A percentile compares a stretch with the other conserved stretches of the same genome.
Evolutionary conservation across 306 rosid genomes (phyloP).

Genomic region (Prunus dulcis): DNA sequence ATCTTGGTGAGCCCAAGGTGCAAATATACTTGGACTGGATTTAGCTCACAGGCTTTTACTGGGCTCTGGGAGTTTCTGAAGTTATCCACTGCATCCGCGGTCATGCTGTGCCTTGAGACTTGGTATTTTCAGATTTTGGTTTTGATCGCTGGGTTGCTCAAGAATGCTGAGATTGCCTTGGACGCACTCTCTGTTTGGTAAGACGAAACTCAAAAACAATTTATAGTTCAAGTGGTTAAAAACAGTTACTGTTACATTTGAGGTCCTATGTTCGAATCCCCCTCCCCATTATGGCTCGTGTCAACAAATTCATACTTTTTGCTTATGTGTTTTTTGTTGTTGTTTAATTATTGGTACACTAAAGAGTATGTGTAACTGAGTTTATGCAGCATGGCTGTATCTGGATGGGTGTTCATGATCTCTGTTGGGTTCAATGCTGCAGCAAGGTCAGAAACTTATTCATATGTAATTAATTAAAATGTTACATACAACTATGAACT

Average conservation of each 20-base stretch:
- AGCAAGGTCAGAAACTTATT: conserved; percentile 34
- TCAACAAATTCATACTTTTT: no score
- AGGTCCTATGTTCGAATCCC: no score
- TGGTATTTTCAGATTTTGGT: conserved; percentile 52
- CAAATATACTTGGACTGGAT: conserved; percentile 46
- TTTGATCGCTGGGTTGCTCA: conserved; percentile 45
- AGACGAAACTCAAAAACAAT: background rate
- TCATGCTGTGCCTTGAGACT: conserved; percentile 55
- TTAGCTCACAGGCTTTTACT: conserved; percentile 35
- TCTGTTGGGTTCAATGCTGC: conserved; percentile 60
- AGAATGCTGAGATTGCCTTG: conserved; percentile 42
- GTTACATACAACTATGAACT: no score
- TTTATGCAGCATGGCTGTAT: conserved; percentile 39
- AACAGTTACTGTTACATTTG: no score
- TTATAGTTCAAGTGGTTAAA: no score
- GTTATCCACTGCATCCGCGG: conserved; percentile 45
- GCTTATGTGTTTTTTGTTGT: no score
- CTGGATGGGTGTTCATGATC: conserved; percentile 42
- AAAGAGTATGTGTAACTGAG: no score
- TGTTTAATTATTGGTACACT: background rate
- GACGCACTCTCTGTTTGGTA: conserved; percentile 63
- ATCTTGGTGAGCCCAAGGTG: conserved; percentile 31
- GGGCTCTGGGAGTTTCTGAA: conserved; percentile 45
- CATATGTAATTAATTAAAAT: no score
- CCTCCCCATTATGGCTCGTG: no score